Evolutionary conservation across 1,284 basidiomycete genomes (phyloP).

Genomic region (Erythrobasidium hasegawianum): DNA sequence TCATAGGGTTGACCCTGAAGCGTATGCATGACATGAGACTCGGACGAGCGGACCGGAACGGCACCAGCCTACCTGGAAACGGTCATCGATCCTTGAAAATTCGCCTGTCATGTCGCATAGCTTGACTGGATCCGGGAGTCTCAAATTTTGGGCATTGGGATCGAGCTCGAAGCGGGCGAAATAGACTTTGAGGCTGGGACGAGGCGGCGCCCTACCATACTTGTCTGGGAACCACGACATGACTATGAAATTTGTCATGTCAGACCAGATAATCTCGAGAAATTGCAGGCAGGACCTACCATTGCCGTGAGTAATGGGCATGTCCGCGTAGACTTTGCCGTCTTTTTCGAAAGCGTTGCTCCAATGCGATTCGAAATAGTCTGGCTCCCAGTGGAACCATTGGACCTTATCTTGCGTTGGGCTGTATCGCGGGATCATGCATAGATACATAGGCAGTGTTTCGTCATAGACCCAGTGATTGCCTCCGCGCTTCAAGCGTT

Average conservation of each 20-base stretch:
- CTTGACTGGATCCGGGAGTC: no score
- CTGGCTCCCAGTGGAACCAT: constrained; percentile 12
- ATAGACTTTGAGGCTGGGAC: no score
- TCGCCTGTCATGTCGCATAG: no score
- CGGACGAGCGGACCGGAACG: no score
- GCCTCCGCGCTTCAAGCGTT: constrained; percentile 1
- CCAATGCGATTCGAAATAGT: constrained; percentile 9
- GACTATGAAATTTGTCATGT: not conserved
- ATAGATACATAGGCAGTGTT: constrained; percentile 5
- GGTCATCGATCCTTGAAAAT: no score
- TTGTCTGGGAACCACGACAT: no score
- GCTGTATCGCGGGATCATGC: not conserved
- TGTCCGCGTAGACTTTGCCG: constrained; percentile 5
- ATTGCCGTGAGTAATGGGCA: constrained; percentile 16
- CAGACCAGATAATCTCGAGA: not conserved
- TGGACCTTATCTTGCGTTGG: constrained; percentile 1
- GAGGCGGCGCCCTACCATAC: no score
- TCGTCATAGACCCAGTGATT: constrained; percentile 21
- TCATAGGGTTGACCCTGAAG: constrained; percentile 1
- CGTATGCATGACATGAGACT: no score
- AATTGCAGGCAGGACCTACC: constrained; percentile 8
- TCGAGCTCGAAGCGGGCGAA: no score
- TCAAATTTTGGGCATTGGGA: no score
- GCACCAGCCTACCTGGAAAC: no score
- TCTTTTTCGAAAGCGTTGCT: constrained; percentile 11